Evolutionary conservation across 1,284 basidiomycete species (phyloP), one percentile per base, ranked within the genome.

Genomic region (Gomphus sp.): DNA sequence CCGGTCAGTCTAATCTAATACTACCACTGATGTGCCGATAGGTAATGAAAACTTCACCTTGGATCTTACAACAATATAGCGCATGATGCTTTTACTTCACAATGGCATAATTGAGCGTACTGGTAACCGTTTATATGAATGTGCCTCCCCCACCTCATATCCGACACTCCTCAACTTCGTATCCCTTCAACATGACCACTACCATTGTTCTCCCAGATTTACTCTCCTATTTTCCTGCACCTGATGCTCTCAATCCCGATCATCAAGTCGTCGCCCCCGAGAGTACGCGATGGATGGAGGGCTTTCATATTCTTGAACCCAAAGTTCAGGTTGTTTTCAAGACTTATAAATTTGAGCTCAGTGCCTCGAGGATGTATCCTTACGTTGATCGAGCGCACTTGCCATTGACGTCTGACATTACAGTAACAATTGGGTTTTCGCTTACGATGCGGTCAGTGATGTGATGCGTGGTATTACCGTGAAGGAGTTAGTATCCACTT

Each of bases 401-500:
- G 60, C 75, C 84, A 55, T 82, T 78, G 0, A 77, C 74, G 47
- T 84, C 81, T 64, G 84, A 87, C 69, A 83, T 84, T 63, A 76
- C 86, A 63, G 84, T 85, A n/a, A n/a, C n/a, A n/a, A n/a, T 63
- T 71, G 83, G 18, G 75, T 88, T 22, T 87, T 85, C 69, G 81
- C 84, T 48, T 74, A 85, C 57, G 85, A 88, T 66, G 85, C 87
- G 68, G 75, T 85, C 61, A 85, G 82, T 66, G 84, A 87, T 64
- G 83, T 85, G 55, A 84, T 85, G 70, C 76, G 72, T 62, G 79
- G 78, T 25, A 69, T 70, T 59, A 82, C 80, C 58, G 84, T 83
- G 36, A 72, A 75, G 43, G 68, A 71, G 43, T 7, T 52, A 9
- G 51, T 31, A n/a, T n/a, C 28, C 9, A 18, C 18, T 11, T 31